These are phyloP conservation scores for Sequoiadendron giganteum DNA, from an alignment of 75 land plant genomes.

Conservation along the genomic window DNA sequence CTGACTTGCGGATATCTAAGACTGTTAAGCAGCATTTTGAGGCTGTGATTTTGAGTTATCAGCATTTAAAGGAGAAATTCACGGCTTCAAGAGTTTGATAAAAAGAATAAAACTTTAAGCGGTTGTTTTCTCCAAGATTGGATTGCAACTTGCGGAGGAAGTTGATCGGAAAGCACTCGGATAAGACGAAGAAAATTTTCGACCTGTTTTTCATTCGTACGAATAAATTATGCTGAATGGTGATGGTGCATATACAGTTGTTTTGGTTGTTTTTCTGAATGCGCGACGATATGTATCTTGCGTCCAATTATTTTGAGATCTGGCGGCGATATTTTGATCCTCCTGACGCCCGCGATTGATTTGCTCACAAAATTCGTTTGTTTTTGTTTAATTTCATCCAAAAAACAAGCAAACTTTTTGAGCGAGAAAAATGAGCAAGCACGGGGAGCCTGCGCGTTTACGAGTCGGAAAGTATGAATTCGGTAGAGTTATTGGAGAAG, in stretches of 20 bases:
- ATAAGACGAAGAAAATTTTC: neutral
- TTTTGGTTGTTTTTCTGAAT: neutral
- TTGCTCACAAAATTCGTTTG: neutral
- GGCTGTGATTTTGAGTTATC: neutral
- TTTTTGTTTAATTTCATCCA: neutral
- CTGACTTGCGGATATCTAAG: neutral
- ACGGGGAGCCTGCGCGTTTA: conserved; percentile 10
- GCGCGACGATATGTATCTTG: neutral
- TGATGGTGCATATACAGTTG: neutral
- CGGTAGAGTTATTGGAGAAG: conserved; percentile 40
- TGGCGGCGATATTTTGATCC: conserved; percentile 10
- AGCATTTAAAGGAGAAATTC: neutral
- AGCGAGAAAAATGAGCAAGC: neutral
- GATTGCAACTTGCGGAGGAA: neutral
- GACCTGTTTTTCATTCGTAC: neutral
- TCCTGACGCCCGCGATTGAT: neutral
- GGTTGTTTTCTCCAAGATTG: neutral
- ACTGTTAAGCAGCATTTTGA: neutral
- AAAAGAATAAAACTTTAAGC: neutral
- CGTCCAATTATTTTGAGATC: neutral
- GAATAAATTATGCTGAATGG: neutral
- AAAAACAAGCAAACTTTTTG: neutral
- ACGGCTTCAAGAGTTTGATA: neutral
- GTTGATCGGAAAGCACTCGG: neutral
- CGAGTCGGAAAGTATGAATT: conserved; percentile 47